These are phyloP conservation scores for Brassica nigra DNA, from an alignment of 345 rosid species.

Conservation along the genomic window DNA sequence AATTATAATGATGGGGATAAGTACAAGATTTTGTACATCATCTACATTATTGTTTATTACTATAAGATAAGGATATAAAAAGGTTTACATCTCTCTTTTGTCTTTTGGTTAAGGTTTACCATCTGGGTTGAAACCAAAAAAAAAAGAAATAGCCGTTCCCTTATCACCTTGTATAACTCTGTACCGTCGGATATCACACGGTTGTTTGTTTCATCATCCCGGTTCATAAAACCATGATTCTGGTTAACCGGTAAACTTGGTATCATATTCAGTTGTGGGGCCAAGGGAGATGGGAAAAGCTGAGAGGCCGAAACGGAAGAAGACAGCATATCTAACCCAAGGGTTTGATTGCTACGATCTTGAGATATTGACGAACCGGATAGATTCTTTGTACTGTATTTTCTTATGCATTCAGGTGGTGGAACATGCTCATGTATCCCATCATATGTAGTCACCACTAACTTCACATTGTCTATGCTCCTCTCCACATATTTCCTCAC, in stretches of 20 bases:
- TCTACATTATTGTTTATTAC: no score
- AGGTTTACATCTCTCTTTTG: no score
- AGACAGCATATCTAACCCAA: background rate
- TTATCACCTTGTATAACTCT: slow-evolving; percentile 13
- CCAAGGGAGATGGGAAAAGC: background rate
- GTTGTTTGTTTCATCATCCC: slow-evolving; percentile 7
- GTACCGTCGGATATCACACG: background rate
- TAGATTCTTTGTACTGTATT: background rate
- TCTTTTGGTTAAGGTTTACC: no score
- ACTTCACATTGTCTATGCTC: slow-evolving; percentile 18
- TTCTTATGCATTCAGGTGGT: slow-evolving; percentile 2
- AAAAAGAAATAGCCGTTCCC: background rate
- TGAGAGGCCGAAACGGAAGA: background rate
- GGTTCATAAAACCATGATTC: background rate
- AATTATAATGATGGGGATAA: no score
- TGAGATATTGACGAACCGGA: background rate
- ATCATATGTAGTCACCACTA: slow-evolving; percentile 27
- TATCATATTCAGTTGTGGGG: background rate
- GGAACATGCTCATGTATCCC: slow-evolving; percentile 27
- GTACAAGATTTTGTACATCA: no score
- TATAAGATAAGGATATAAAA: no score
- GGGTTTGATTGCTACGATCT: background rate
- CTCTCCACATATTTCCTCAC: slow-evolving; percentile 39
- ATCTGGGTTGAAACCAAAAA: no score
- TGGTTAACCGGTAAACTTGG: slow-evolving; percentile 7